Evolutionary conservation across 2,329 filamentous ascomycete genomes (phyloP).

Genomic region (Xylariaceae sp.): DNA sequence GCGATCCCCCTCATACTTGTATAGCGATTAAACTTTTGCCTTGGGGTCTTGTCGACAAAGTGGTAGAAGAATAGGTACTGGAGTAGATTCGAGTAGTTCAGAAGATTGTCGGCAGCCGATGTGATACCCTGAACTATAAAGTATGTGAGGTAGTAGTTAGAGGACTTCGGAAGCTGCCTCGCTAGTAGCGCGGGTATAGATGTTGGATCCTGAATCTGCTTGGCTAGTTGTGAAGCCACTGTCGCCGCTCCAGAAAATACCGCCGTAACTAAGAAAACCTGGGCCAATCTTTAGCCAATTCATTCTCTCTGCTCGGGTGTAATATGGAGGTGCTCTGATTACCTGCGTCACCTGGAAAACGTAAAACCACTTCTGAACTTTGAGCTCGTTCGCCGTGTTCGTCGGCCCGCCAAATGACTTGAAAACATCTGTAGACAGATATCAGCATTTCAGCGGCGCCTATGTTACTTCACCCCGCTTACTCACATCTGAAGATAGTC

Average conservation of each 20-base stretch:
- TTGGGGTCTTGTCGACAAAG: conserved; percentile 72
- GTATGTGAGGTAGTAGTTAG: conserved; percentile 81
- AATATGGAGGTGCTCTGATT: neutral
- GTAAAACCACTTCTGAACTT: conserved; percentile 81
- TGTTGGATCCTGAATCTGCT: conserved; percentile 36
- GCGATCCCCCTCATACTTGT: conserved; percentile 64
- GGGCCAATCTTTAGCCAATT: conserved; percentile 40
- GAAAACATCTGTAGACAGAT: conserved; percentile 61
- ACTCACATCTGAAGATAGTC: conserved; percentile 71
- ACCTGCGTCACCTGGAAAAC: conserved; percentile 72
- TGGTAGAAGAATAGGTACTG: conserved; percentile 67
- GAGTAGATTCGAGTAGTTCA: conserved; percentile 67
- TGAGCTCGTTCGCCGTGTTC: conserved; percentile 73
- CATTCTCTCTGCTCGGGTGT: neutral
- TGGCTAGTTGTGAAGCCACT: conserved; percentile 35
- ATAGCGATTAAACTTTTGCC: conserved; percentile 72
- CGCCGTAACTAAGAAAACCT: conserved; percentile 85
- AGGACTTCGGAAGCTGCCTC: conserved; percentile 68
- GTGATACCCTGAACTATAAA: conserved; percentile 77
- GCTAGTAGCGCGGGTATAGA: conserved; percentile 59
- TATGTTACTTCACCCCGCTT: neutral
- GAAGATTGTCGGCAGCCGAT: conserved; percentile 68
- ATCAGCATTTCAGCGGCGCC: too few species aligned
- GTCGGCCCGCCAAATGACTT: conserved; percentile 75
- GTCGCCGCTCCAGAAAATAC: conserved; percentile 66